A percentile compares a stretch with the other conserved stretches of the same genome.
phyloP scores from a whole-genome alignment of 371 early-diverging fungal genomes.

The Circinella umbellata region DNA sequence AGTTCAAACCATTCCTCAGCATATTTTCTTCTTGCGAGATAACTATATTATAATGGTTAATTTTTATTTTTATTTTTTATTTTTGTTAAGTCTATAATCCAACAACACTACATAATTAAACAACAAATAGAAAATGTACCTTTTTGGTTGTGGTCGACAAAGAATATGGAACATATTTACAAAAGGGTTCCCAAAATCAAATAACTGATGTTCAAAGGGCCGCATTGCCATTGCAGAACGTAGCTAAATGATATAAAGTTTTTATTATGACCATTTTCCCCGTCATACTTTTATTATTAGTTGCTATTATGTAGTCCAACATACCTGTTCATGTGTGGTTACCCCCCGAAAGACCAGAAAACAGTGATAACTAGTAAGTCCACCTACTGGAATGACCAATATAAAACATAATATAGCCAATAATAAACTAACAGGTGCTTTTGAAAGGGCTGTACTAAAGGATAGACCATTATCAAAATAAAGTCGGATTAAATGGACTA shows the following conservation, averaged over 20 bases:
- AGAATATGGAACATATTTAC: slow-evolving; percentile 59
- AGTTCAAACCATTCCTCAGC: neutral
- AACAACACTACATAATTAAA: too few relatives aligned
- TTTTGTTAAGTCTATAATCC: neutral
- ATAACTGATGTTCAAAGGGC: slow-evolving; percentile 52
- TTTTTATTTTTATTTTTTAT: too few relatives aligned
- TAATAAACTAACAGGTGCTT: slow-evolving; percentile 60
- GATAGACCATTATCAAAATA: slow-evolving; percentile 27
- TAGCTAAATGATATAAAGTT: slow-evolving; percentile 29
- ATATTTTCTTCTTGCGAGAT: neutral
- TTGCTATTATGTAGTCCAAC: neutral
- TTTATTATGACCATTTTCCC: neutral
- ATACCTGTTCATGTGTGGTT: slow-evolving; percentile 90
- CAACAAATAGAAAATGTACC: slow-evolving; percentile 31
- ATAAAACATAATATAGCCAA: slow-evolving; percentile 68
- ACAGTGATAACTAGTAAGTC: slow-evolving; percentile 79
- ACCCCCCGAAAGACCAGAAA: slow-evolving; percentile 72
- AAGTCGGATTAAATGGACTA: slow-evolving; percentile 63
- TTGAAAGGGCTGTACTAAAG: slow-evolving; percentile 27
- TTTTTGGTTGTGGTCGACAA: slow-evolving; percentile 63
- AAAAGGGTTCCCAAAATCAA: slow-evolving; percentile 50
- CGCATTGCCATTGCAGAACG: slow-evolving; percentile 54
- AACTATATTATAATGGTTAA: neutral
- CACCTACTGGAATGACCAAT: slow-evolving; percentile 68
- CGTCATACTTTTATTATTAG: too few relatives aligned